Base-by-base conservation (phyloP, 2,329 filamentous ascomycete genomes). In the Metarhizium humberi region DNA sequence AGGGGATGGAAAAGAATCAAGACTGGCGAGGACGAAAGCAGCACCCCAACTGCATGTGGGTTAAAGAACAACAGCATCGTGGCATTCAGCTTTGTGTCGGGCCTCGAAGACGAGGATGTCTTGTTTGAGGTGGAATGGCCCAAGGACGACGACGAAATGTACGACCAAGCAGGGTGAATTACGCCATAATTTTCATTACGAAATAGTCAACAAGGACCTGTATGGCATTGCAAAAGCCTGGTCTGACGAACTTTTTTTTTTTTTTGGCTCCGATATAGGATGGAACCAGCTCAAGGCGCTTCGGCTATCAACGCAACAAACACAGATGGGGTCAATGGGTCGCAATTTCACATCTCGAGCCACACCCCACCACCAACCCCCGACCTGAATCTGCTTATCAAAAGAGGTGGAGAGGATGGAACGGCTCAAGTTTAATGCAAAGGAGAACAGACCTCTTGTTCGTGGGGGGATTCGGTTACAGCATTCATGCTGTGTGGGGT, bases 1-100 rank as follows among this genome's bases (percentile, higher is more conserved):
- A 66, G 71, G 20, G 80, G 79, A 6, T 84, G 80, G 80, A 75
- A 69, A 61, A 67, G 68, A 29, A 66, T 84, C 11, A 68, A 71
- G 2, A 64, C 72, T 2, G 62, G 66, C 5, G 63, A 67, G 1
- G 59, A 64, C 0, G 69, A 69, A 2, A 60, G 57, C 0, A 72
- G 74, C 53, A 78, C 71, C 0, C 71, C 77, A 0, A 65, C 66
- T 0, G 69, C 67, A 46, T 70, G 74, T 55, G 74, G 73, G 0
- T 51, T 83, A 11, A 72, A 73, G 58, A 73, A 81, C 34, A 76
- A 76, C 42, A 70, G 69, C 55, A 67, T 74, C 0, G 65, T 83
- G 16, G 79, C 79, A 0, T 82, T 84, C 64, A 66, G 71, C 0
- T 70, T 82, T 46, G 64, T 71, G 32, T 63, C 69, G 3, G 71